A percentile compares a stretch with the other conserved stretches of the same genome.
phyloP scores from a whole-genome alignment of 495 filamentous ascomycete species.

The Hyaloscypha variabilis region DNA sequence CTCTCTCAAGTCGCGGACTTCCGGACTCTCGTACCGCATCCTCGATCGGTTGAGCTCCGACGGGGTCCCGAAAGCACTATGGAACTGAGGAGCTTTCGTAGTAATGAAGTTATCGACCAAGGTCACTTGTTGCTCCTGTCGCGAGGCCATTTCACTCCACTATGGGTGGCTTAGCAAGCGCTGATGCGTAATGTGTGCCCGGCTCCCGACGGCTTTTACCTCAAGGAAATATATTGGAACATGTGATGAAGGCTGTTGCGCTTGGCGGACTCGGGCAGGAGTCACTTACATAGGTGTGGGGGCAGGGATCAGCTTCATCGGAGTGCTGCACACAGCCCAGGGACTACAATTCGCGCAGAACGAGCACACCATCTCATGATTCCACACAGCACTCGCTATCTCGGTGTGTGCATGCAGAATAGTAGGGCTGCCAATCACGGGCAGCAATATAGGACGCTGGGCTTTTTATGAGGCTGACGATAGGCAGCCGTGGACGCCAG shows the following conservation, averaged over 20 bases:
- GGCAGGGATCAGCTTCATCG: background rate
- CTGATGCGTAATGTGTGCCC: background rate
- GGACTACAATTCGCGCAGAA: background rate
- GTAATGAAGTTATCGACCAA: background rate
- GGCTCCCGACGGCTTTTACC: background rate
- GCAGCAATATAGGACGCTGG: background rate
- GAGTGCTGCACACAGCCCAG: background rate
- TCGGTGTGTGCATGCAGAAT: background rate
- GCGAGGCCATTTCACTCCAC: background rate
- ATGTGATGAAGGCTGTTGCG: background rate
- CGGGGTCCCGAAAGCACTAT: constrained; percentile 16
- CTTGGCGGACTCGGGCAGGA: background rate
- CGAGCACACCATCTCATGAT: background rate
- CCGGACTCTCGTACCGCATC: constrained; percentile 21
- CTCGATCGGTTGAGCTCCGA: constrained; percentile 21
- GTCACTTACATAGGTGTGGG: background rate
- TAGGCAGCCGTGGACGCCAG: background rate
- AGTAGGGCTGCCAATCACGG: background rate
- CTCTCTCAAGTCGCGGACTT: constrained; percentile 20
- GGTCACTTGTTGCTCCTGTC: background rate
- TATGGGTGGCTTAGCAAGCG: background rate
- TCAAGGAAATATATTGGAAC: background rate
- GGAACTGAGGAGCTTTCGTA: background rate
- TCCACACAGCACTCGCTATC: background rate
- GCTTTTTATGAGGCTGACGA: background rate